Base-by-base conservation (phyloP, 176 grass and related monocot genomes). In the Ensete ventricosum region DNA sequence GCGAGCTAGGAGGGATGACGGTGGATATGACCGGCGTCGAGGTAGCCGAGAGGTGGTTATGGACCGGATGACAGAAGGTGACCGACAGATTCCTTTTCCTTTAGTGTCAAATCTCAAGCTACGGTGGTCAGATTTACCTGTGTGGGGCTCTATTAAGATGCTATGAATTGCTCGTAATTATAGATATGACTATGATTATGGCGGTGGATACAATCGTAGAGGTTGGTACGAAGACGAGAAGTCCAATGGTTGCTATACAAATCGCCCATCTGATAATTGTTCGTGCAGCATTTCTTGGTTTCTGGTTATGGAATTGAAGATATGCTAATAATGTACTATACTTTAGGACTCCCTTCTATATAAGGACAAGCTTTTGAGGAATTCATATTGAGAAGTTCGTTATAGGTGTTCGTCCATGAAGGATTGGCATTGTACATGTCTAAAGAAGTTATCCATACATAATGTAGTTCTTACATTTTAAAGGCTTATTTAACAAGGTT, bases 21-120 rank as follows among this genome's bases (percentile, higher is more conserved):
- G 87, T 22, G 84, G 96, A 16, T 95, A 94, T 24, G 96, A 91
- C 79, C 82, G 91, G 76, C 88, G 96, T 12, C 86, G 90, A 17
- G 88, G 89, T 21, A 86, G 92, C 13, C 89, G 50, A 88, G 93
- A 81, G 90, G 84, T 62, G 95, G 89, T 20, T 84, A 89, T 73
- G 84, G 86, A 16, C 63, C 73, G 57, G 86, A 82, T 14, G 77
- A 80, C 29, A 69, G 75, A 77, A 82, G 82, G 76, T 82, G 70
- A 75, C 69, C 6, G 2, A 60, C 10, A 14, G 50, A 64, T 55
- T 54, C 14, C 53, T 51, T 1, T 11, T 29, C 9, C 22, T 74
- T 57, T 29, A 12, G 10, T 20, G 11, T 64, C 59, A 64, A 76
- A 16, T 52, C 54, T 16, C 25, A 34, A 6, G 52, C 67, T 70